Conservation (phyloP, 2,329 filamentous ascomycete genomes). For the Triangularia verruculosa region DNA sequence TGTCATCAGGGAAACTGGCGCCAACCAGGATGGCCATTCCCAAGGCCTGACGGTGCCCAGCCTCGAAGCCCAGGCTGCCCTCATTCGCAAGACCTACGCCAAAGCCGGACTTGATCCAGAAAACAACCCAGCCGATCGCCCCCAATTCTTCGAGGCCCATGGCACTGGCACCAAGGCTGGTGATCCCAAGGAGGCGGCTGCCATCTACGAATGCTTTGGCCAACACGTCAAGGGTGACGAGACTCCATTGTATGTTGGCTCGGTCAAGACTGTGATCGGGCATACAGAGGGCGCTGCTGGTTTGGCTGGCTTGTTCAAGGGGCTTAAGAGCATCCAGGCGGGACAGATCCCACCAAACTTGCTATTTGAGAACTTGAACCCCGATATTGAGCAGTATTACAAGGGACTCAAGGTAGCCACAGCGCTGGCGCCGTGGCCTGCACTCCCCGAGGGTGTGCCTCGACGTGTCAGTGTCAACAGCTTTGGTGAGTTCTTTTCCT, state of each 20-base stretch:
- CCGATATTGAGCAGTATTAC: conserved; percentile 46
- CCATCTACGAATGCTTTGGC: conserved; percentile 41
- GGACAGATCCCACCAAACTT: conserved; percentile 50
- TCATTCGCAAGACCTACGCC: conserved; percentile 44
- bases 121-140: conserved; percentile 31
- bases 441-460: conserved; percentile 42
- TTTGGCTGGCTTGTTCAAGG: conserved; percentile 47
- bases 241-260: conserved; percentile 44
- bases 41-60: conserved; percentile 57
- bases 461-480: conserved; percentile 44
- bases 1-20: conserved; percentile 48
- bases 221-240: conserved; percentile 34
- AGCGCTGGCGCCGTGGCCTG: conserved; percentile 45
- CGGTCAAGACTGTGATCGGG: conserved; percentile 51
- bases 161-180: conserved; percentile 56
- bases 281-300: conserved; percentile 49
- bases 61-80: conserved; percentile 45
- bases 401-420: conserved; percentile 49
- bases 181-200: conserved; percentile 53
- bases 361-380: conserved; percentile 49
- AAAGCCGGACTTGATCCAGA: conserved; percentile 38
- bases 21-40: conserved; percentile 56
- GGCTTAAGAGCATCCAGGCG: conserved; percentile 44
- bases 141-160: conserved; percentile 49
- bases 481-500: conserved; percentile 35